Percentiles rank a stretch among this genome's conserved stretches.
These are phyloP conservation scores for Trichoderma parareesei DNA, from an alignment of 495 filamentous ascomycete species.

Conservation along the genomic window DNA sequence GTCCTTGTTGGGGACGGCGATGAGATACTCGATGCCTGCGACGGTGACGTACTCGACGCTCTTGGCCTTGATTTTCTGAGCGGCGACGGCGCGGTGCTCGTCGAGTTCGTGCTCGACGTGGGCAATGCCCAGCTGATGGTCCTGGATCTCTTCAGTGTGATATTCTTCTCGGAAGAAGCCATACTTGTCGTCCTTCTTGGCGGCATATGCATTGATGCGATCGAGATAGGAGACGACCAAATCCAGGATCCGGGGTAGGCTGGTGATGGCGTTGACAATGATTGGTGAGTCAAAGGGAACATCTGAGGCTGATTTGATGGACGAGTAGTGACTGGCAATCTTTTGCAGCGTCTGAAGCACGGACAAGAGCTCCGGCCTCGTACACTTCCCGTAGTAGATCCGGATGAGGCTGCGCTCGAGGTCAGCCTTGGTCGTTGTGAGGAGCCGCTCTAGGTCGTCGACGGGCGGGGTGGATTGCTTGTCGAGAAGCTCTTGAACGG, in stretches of 20 bases:
- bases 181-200: slow-evolving; percentile 84
- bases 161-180: slow-evolving; percentile 81
- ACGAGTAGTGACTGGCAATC: slow-evolving; percentile 65
- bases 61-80: slow-evolving; percentile 59
- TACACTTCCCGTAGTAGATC: slow-evolving; percentile 95
- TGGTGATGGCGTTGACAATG: slow-evolving; percentile 63
- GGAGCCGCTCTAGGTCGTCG: slow-evolving; percentile 62
- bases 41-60: slow-evolving; percentile 70
- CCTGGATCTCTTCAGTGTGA: slow-evolving; percentile 76
- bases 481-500: slow-evolving; percentile 81
- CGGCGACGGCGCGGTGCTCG: slow-evolving; percentile 63
- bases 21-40: slow-evolving; percentile 85
- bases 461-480: slow-evolving; percentile 54
- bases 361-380: slow-evolving; percentile 78
- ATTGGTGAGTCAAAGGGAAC: slow-evolving; percentile 66
- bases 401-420: slow-evolving; percentile 87
- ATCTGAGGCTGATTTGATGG: slow-evolving; percentile 55
- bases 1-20: slow-evolving; percentile 76
- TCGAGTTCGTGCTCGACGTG: slow-evolving; percentile 81
- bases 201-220: slow-evolving; percentile 78
- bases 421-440: slow-evolving; percentile 67
- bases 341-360: slow-evolving; percentile 78
- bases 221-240: slow-evolving; percentile 67
- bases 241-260: slow-evolving; percentile 66
- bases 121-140: slow-evolving; percentile 86